phyloP scores from a whole-genome alignment of 2,329 filamentous ascomycete genomes.

The Aspergillus chevalieri region DNA sequence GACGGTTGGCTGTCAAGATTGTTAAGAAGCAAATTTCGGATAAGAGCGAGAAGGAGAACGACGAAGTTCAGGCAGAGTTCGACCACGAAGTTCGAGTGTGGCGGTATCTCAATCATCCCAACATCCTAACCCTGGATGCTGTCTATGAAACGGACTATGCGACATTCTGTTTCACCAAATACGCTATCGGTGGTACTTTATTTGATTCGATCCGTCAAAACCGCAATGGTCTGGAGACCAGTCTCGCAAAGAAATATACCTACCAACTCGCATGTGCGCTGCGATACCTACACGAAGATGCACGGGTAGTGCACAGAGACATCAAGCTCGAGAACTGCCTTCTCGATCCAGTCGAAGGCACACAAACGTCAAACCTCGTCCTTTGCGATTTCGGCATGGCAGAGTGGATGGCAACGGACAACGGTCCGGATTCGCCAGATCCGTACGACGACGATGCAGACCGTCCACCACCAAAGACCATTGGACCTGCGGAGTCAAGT shows the following conservation, averaged over 20 bases:
- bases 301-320: constrained; percentile 60
- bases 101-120: constrained; percentile 57
- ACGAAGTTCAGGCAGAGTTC: constrained; percentile 60
- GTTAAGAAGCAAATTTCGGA: constrained; percentile 54
- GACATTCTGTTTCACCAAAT: constrained; percentile 62
- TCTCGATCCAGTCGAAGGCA: constrained; percentile 49
- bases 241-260: constrained; percentile 54
- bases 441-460: constrained; percentile 43
- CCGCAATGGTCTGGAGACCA: constrained; percentile 46
- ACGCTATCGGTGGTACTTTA: constrained; percentile 59
- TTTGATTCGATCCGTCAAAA: constrained; percentile 57
- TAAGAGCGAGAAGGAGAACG: constrained; percentile 56
- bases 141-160: constrained; percentile 63
- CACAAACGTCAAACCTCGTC: constrained; percentile 51
- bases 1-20: constrained; percentile 57
- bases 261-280: constrained; percentile 60
- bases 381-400: constrained; percentile 66
- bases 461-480: constrained; percentile 44
- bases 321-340: constrained; percentile 66
- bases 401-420: constrained; percentile 57
- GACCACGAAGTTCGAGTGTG: constrained; percentile 64
- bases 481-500: constrained; percentile 51
- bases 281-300: constrained; percentile 62
- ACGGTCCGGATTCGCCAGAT: constrained; percentile 45
- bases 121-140: constrained; percentile 56